These are phyloP conservation scores for Gymnopilus junonius DNA, from an alignment of 768 basidiomycete species.

Conservation along the genomic window DNA sequence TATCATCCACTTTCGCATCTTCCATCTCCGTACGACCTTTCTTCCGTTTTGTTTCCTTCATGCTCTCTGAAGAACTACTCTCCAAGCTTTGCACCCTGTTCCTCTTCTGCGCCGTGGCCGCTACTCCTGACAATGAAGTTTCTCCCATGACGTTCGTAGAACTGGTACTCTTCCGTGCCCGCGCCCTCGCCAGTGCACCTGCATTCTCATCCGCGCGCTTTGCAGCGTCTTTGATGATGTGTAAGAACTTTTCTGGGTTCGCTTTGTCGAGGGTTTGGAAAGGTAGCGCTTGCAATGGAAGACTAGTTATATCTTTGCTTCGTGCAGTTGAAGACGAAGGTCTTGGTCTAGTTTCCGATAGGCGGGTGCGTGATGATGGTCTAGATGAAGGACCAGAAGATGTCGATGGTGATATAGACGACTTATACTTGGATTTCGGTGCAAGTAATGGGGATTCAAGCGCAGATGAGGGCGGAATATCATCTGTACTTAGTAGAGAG, in stretches of 20 bases:
- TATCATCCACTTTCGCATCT: neutral
- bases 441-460: neutral
- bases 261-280: constrained; percentile 23
- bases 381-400: constrained; percentile 5
- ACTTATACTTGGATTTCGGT: neutral
- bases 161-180: neutral
- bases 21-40: constrained; percentile 4
- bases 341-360: constrained; percentile 6
- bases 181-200: neutral
- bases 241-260: constrained; percentile 31
- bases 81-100: constrained; percentile 7
- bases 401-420: neutral
- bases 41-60: constrained; percentile 1
- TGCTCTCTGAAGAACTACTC: neutral
- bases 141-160: neutral
- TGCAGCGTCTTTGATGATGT: constrained; percentile 39
- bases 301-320: neutral
- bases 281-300: constrained; percentile 6
- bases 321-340: constrained; percentile 3
- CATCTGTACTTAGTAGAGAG: constrained; percentile 18
- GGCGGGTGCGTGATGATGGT: constrained; percentile 16
- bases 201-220: constrained; percentile 17
- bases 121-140: neutral
- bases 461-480: neutral
- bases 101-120: constrained; percentile 1